Evolutionary conservation across 2,329 filamentous ascomycete species (phyloP), one percentile per base, ranked within the genome.

Genomic region (Lachnellula arida): DNA sequence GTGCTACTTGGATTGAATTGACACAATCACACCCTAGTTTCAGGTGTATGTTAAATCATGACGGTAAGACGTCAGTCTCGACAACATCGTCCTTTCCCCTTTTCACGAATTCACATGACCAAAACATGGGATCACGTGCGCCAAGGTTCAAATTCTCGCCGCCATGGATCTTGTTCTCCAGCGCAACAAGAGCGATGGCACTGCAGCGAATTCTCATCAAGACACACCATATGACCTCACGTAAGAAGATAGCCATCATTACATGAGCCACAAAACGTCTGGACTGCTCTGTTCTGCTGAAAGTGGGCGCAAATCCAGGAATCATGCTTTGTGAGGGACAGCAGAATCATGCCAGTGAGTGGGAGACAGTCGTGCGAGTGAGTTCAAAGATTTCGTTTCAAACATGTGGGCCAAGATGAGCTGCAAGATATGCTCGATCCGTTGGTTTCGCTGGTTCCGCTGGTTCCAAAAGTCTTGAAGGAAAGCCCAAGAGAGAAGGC

Each of bases 191-290:
- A 22, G 22, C 8, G 9, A 44, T 44, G 42, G 19, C 35, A 37
- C 47, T 61, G 11, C 32, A 58, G 11, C 63, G 66, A 67, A 81
- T 86, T 32, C 75, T 92, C 46, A 89, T 92, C 58, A 81, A 87
- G 51, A 92, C 88, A 0, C 88, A 92, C 64, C 88, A 92, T 70
- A 91, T 92, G 67, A 91, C 87, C 4, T 91, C 86, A 0, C 85
- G 87, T 61, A 91, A 90, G 68, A 92, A 92, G 67, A 78, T 86
- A 46, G 73, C 77, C 25, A 76, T 77, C 54, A 77, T 92, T 22
- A 81, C 77, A 50, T 86, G 87, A 69, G 83, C 85, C 2, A 79
- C 81, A 3, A 84, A 86, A 6, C 76, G 81, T 34, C 75, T 80
- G 47, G 75, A 81, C 61, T 74, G 83, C 54, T 80, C 85, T 50